Evolutionary conservation across 2,329 filamentous ascomycete genomes (phyloP).

Genomic region (Fragosphaeria purpurea): DNA sequence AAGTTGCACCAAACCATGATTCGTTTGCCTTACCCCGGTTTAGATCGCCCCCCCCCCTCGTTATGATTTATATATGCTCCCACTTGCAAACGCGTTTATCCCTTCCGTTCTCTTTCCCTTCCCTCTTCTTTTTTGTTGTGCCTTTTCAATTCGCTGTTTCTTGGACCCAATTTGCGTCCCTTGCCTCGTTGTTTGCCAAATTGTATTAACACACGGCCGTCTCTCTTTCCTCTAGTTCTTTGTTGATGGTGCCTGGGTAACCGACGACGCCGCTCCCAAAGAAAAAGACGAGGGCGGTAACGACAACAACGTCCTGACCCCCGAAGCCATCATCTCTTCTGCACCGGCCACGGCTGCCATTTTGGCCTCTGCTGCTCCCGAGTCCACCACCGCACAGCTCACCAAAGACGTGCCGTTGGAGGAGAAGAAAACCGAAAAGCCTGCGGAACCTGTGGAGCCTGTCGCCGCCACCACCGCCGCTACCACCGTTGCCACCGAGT

Average conservation of each 20-base stretch:
- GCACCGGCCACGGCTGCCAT: conserved; percentile 38
- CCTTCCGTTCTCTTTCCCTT: background rate
- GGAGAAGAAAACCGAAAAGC: conserved; percentile 21
- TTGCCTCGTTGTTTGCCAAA: background rate
- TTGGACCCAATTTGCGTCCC: background rate
- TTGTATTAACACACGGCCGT: background rate
- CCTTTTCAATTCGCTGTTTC: background rate
- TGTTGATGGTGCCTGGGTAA: conserved; percentile 84
- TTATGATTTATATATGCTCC: too few relatives aligned
- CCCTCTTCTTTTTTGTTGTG: background rate
- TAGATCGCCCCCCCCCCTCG: too few relatives aligned
- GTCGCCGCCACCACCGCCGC: conserved; percentile 4
- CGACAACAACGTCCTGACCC: conserved; percentile 83
- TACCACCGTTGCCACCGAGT: conserved; percentile 6
- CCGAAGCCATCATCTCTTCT: conserved; percentile 53
- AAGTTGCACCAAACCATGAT: too few relatives aligned
- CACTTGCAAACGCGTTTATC: background rate
- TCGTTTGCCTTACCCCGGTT: too few relatives aligned
- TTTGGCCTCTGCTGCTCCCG: conserved; percentile 57
- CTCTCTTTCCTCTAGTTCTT: conserved; percentile 57
- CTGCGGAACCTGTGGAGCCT: background rate
- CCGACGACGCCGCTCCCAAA: conserved; percentile 68
- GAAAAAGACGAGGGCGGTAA: conserved; percentile 77
- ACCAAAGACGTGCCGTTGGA: conserved; percentile 56
- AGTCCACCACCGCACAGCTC: conserved; percentile 58